phyloP scores from a whole-genome alignment of 2,329 filamentous ascomycete genomes.

The Fusarium euwallaceae region DNA sequence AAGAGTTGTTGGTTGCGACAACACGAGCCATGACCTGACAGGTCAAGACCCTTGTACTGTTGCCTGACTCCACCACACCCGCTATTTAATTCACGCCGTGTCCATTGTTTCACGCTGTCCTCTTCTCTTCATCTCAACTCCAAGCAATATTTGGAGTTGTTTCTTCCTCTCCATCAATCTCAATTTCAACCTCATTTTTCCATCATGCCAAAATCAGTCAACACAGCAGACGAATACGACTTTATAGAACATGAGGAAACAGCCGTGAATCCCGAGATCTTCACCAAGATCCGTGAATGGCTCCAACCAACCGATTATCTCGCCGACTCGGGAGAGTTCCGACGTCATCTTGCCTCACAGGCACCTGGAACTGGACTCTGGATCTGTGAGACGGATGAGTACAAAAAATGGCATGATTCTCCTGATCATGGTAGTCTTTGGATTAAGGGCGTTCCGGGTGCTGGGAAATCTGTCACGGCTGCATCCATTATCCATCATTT shows the following conservation, averaged over 20 bases:
- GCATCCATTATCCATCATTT: slow-evolving; percentile 42
- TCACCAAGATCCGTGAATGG: slow-evolving; percentile 41
- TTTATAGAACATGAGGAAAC: slow-evolving; percentile 34
- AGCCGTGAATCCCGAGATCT: slow-evolving; percentile 18
- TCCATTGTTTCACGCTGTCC: not conserved
- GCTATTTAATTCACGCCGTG: not conserved
- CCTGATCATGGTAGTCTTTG: slow-evolving; percentile 41
- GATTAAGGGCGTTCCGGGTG: slow-evolving; percentile 46
- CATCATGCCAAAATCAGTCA: slow-evolving; percentile 32
- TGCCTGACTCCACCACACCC: not conserved
- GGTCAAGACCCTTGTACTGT: not conserved
- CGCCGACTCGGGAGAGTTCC: slow-evolving; percentile 44
- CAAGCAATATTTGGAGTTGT: not conserved
- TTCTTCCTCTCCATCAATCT: not conserved
- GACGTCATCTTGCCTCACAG: slow-evolving; percentile 41
- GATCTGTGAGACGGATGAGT: slow-evolving; percentile 43
- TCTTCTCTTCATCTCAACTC: not conserved
- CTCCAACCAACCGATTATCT: slow-evolving; percentile 48
- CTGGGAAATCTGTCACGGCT: slow-evolving; percentile 45
- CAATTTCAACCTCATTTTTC: not conserved
- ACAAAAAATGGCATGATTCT: slow-evolving; percentile 41
- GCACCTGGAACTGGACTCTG: slow-evolving; percentile 45
- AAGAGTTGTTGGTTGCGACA: not conserved
- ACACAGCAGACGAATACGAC: slow-evolving; percentile 38
- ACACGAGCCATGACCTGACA: not conserved